These are phyloP conservation scores for Cercospora sp. DNA, from an alignment of 2,329 filamentous ascomycete genomes.

Conservation along the genomic window DNA sequence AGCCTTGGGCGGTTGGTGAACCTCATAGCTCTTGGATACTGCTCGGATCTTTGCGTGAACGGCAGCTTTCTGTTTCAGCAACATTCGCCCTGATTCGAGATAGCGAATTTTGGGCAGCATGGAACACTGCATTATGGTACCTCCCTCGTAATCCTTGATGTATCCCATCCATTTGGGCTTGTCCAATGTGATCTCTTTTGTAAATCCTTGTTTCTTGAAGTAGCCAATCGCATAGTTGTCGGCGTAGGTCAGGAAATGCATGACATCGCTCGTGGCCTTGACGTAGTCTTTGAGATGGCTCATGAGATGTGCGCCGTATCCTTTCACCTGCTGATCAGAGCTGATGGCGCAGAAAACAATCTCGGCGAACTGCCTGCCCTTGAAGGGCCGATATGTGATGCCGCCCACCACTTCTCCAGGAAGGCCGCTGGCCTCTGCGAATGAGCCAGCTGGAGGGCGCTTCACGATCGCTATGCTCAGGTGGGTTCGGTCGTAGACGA, in stretches of 20 bases:
- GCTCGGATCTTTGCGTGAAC: slow-evolving; percentile 93
- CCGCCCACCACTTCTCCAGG: slow-evolving; percentile 60
- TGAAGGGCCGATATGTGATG: slow-evolving; percentile 95
- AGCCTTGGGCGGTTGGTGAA: slow-evolving; percentile 80
- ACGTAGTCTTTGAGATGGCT: slow-evolving; percentile 97
- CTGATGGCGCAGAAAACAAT: slow-evolving; percentile 99
- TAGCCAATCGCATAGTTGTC: slow-evolving; percentile 99
- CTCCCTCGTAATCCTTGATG: slow-evolving; percentile 98
- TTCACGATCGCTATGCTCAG: slow-evolving; percentile 96
- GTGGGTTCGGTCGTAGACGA: slow-evolving; percentile 96
- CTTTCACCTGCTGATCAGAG: slow-evolving; percentile 97
- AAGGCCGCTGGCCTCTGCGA: slow-evolving; percentile 32
- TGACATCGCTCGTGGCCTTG: slow-evolving; percentile 91
- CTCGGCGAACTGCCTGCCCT: slow-evolving; percentile 87
- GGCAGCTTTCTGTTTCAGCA: slow-evolving; percentile 94
- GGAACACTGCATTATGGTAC: slow-evolving; percentile 98
- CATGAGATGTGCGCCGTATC: slow-evolving; percentile 97
- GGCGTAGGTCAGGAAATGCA: slow-evolving; percentile 98
- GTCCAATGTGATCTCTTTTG: slow-evolving; percentile 94
- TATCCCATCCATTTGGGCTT: slow-evolving; percentile 97
- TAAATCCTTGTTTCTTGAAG: slow-evolving; percentile 99
- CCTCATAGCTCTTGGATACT: slow-evolving; percentile 81
- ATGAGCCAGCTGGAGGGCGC: slow-evolving; percentile 64
- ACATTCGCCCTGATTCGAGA: slow-evolving; percentile 87
- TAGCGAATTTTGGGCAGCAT: slow-evolving; percentile 96